phyloP scores from a whole-genome alignment of 2,329 filamentous ascomycete species.

The Penicillium sp. region DNA sequence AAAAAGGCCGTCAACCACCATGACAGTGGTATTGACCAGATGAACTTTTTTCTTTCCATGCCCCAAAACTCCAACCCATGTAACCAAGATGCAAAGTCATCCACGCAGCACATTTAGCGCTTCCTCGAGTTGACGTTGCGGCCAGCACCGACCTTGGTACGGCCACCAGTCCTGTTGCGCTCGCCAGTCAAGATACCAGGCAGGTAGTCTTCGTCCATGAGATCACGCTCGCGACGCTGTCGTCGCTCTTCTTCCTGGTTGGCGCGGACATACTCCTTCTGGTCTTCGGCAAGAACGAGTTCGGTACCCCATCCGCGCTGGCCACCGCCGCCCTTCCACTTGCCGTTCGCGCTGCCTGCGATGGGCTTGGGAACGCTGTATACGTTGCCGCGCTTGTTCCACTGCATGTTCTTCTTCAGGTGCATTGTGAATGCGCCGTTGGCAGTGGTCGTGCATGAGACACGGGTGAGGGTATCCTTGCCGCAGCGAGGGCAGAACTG shows the following conservation, averaged over 20 bases:
- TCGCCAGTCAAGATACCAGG: conserved; percentile 81
- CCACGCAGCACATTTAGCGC: conserved; percentile 29
- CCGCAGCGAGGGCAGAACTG: conserved; percentile 94
- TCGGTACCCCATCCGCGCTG: conserved; percentile 83
- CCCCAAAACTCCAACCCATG: conserved; percentile 23
- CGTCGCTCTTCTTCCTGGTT: conserved; percentile 60
- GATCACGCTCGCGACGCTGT: conserved; percentile 64
- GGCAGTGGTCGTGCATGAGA: conserved; percentile 78
- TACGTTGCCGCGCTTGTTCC: conserved; percentile 87
- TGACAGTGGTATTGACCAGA: conserved; percentile 6
- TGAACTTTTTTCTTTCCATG: conserved; percentile 16
- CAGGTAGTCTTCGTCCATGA: conserved; percentile 94
- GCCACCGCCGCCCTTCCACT: conserved; percentile 66
- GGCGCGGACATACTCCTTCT: conserved; percentile 81
- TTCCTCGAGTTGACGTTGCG: conserved; percentile 78
- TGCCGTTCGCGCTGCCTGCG: conserved; percentile 75
- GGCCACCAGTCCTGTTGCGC: conserved; percentile 61
- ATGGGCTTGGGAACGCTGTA: conserved; percentile 91
- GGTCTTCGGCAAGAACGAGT: conserved; percentile 86
- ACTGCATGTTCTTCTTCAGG: conserved; percentile 92
- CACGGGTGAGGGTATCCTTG: conserved; percentile 78
- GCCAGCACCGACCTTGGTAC: conserved; percentile 78
- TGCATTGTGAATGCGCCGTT: conserved; percentile 80
- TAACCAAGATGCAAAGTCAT: conserved; percentile 21
- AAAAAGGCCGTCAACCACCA: conserved; percentile 9